These are phyloP conservation scores for Lachnellula arida DNA, from an alignment of 2,329 filamentous ascomycete genomes.

Conservation along the genomic window DNA sequence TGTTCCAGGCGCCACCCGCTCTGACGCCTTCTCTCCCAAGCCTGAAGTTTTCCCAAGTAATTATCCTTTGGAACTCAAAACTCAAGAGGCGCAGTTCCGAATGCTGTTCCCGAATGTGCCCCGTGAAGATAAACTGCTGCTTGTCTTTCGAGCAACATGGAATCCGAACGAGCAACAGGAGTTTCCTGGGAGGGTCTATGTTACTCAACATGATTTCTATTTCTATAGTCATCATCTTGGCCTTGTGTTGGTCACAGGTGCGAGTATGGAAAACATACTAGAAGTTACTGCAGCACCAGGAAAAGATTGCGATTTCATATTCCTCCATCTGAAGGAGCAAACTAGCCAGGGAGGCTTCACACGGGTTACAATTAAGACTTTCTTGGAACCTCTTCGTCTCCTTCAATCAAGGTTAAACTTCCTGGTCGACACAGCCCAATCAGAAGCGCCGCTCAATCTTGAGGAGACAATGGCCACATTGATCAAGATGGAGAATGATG, in stretches of 20 bases:
- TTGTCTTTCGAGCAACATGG: constrained; percentile 91
- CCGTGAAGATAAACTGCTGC: constrained; percentile 72
- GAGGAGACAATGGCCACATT: constrained; percentile 68
- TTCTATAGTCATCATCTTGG: constrained; percentile 97
- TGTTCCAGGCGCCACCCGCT: constrained; percentile 34
- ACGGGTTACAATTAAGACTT: constrained; percentile 82
- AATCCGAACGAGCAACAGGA: constrained; percentile 69
- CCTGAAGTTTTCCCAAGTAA: constrained; percentile 57
- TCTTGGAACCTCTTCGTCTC: constrained; percentile 79
- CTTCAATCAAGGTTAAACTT: constrained; percentile 82
- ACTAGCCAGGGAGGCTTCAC: constrained; percentile 22
- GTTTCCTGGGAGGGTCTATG: constrained; percentile 80
- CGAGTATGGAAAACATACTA: constrained; percentile 68
- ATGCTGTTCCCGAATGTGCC: constrained; percentile 82
- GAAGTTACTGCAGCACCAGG: constrained; percentile 90
- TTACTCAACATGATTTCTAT: constrained; percentile 83
- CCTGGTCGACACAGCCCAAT: constrained; percentile 73
- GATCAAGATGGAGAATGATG: constrained; percentile 65
- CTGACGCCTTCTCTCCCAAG: constrained; percentile 17
- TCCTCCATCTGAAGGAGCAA: constrained; percentile 59
- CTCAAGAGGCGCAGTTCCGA: constrained; percentile 90
- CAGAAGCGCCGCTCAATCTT: constrained; percentile 63
- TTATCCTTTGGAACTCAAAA: constrained; percentile 77
- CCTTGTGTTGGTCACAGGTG: constrained; percentile 75
- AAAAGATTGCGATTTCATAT: constrained; percentile 88